These are phyloP conservation scores for Eleusine indica DNA, from an alignment of 176 grass and related monocot genomes.

Conservation along the genomic window DNA sequence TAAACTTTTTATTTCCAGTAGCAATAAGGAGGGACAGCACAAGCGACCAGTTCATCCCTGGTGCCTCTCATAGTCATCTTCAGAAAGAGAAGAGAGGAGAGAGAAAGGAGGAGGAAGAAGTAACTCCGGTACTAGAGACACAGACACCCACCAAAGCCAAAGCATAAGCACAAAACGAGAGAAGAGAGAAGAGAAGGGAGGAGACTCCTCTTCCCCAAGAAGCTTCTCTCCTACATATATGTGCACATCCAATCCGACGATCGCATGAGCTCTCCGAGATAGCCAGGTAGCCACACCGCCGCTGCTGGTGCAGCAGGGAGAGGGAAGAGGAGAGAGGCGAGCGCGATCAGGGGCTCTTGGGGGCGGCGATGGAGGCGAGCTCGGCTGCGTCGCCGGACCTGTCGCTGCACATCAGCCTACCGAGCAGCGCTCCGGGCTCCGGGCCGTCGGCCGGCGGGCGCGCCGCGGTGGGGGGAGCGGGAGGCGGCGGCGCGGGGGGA, in stretches of 20 bases:
- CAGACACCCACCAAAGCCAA: conserved; percentile 52
- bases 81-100: conserved; percentile 4
- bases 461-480: background rate
- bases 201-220: conserved; percentile 35
- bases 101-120: conserved; percentile 8
- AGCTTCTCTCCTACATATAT: background rate
- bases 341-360: background rate
- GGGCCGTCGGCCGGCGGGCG: conserved; percentile 30
- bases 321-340: background rate
- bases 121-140: conserved; percentile 55
- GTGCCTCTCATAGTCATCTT: conserved; percentile 44
- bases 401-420: conserved; percentile 91
- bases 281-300: background rate
- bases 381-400: conserved; percentile 76
- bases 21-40: conserved; percentile 64
- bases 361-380: conserved; percentile 63
- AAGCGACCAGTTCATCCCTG: conserved; percentile 72
- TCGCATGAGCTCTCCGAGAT: conserved; percentile 24
- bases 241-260: conserved; percentile 10
- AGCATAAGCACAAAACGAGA: conserved; percentile 35
- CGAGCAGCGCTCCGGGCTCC: conserved; percentile 34
- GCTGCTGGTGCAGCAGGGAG: background rate
- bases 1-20: conserved; percentile 57
- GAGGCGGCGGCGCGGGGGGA: background rate
- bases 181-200: conserved; percentile 13